phyloP scores from a whole-genome alignment of 345 rosid species.

The Salix udensis region DNA sequence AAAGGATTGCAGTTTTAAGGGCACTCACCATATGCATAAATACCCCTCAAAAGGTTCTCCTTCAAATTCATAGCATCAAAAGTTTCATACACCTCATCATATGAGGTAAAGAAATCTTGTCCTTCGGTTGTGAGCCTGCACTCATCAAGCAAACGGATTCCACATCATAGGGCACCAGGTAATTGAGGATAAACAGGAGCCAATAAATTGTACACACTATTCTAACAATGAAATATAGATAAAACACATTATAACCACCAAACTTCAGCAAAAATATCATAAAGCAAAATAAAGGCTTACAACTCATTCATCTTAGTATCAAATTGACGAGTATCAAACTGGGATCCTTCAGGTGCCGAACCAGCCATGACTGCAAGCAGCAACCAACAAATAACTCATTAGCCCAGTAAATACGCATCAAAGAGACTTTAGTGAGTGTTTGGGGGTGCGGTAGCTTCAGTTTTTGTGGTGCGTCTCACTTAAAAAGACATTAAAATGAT shows the following conservation, averaged over 20 bases:
- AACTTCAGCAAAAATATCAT: background rate
- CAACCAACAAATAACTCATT: background rate
- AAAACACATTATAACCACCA: background rate
- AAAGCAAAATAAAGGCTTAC: conserved; percentile 35
- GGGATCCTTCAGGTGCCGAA: conserved; percentile 59
- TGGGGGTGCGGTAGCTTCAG: no score
- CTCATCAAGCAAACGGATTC: background rate
- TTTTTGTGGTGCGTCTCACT: no score
- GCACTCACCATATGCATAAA: conserved; percentile 75
- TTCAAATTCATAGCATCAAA: conserved; percentile 77
- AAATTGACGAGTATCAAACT: conserved; percentile 62
- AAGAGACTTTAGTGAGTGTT: background rate
- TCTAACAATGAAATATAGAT: no score
- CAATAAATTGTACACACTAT: background rate
- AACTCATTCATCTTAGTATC: conserved; percentile 65
- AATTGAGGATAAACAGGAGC: background rate
- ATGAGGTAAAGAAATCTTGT: conserved; percentile 62
- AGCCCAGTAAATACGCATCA: background rate
- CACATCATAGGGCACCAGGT: background rate
- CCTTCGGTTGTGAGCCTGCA: conserved; percentile 51
- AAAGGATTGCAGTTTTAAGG: background rate
- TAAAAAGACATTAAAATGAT: no score
- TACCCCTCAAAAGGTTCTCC: conserved; percentile 76
- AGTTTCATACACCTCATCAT: conserved; percentile 72
- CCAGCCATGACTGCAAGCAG: conserved; percentile 21